phyloP scores from a whole-genome alignment of 371 early-diverging fungal species.

The Rhizopus sp. region DNA sequence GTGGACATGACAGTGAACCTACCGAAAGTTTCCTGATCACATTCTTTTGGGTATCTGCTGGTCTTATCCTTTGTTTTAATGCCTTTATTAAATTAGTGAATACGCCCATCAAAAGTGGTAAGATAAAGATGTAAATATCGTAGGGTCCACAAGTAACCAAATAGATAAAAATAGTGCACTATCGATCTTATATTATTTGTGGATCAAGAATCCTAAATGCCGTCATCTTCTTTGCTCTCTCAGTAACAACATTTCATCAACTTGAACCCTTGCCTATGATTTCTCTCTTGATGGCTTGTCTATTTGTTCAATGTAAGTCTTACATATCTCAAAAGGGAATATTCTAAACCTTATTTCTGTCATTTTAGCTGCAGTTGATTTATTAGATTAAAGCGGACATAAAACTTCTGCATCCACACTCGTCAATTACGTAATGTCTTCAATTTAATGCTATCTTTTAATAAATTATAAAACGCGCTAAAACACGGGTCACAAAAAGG shows the following conservation, averaged over 20 bases:
- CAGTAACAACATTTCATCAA: slow-evolving; percentile 38
- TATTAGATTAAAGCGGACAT: slow-evolving; percentile 31
- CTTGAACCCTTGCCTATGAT: slow-evolving; percentile 47
- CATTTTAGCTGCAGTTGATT: slow-evolving; percentile 34
- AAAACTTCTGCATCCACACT: background rate
- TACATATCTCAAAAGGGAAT: background rate
- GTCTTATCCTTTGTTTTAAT: slow-evolving; percentile 42
- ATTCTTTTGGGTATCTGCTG: slow-evolving; percentile 49
- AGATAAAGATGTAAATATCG: slow-evolving; percentile 5
- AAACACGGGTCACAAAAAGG: background rate
- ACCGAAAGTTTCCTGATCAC: slow-evolving; percentile 26
- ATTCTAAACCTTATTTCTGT: slow-evolving; percentile 2
- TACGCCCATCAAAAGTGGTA: slow-evolving; percentile 41
- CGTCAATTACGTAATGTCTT: slow-evolving; percentile 4
- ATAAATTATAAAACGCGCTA: background rate
- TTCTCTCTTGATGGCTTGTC: slow-evolving; percentile 53
- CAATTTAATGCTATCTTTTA: background rate
- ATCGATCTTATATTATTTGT: slow-evolving; percentile 45
- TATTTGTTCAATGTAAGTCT: slow-evolving; percentile 51
- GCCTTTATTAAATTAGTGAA: slow-evolving; percentile 47
- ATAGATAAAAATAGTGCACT: slow-evolving; percentile 27
- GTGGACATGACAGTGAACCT: background rate
- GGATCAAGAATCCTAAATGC: slow-evolving; percentile 50
- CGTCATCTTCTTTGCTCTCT: slow-evolving; percentile 49
- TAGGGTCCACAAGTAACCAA: background rate